Evolutionary conservation across 2,329 filamentous ascomycete genomes (phyloP).

Genomic region (Fulvia fulva): DNA sequence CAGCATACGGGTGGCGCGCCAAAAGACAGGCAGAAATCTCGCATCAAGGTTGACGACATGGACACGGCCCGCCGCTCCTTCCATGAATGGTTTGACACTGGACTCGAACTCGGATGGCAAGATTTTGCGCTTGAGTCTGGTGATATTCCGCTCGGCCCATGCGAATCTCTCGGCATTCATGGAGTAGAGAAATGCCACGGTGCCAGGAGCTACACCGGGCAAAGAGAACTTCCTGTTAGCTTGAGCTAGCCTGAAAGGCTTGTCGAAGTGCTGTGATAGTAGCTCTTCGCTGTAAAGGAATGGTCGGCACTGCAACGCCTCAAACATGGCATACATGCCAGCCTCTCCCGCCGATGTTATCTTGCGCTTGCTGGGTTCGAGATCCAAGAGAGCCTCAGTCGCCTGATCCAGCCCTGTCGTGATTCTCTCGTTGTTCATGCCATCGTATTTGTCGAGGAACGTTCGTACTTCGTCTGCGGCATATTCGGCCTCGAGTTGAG

Average conservation of each 20-base stretch:
- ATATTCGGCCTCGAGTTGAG: constrained; percentile 40
- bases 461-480: constrained; percentile 42
- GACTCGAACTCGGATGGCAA: constrained; percentile 77
- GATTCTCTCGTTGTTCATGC: constrained; percentile 45
- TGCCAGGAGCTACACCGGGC: constrained; percentile 70
- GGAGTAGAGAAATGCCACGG: constrained; percentile 81
- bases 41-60: constrained; percentile 51
- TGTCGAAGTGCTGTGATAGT: constrained; percentile 64
- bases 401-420: constrained; percentile 41
- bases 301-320: constrained; percentile 78
- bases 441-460: constrained; percentile 44
- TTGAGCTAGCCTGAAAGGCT: constrained; percentile 76
- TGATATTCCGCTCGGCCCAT: constrained; percentile 69
- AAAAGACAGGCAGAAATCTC: constrained; percentile 65
- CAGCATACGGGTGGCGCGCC: constrained; percentile 72
- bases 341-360: constrained; percentile 51
- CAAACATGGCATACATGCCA: constrained; percentile 77
- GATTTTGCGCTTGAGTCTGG: constrained; percentile 60
- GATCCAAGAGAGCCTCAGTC: constrained; percentile 37
- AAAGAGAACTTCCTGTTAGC: constrained; percentile 75
- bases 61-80: constrained; percentile 61
- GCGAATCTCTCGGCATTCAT: constrained; percentile 57
- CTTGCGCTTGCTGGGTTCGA: constrained; percentile 49
- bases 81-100: constrained; percentile 72
- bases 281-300: constrained; percentile 61